Evolutionary conservation across 495 filamentous ascomycete species (phyloP), one percentile per base, ranked within the genome.

Genomic region (Neurospora sublineolata): DNA sequence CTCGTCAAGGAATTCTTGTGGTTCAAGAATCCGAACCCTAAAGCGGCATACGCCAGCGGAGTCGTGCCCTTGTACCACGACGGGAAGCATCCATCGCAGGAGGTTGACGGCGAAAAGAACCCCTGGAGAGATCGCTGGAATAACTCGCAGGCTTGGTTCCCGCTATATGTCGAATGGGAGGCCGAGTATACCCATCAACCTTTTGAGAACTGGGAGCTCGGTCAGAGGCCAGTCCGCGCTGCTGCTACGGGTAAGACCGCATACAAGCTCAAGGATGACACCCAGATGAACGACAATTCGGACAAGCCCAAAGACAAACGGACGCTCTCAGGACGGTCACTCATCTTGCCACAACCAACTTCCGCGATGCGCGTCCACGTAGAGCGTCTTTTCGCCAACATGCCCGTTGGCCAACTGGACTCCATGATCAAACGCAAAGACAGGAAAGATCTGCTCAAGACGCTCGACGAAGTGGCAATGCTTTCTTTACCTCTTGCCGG

Each of bases 401-500:
- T 42, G 41, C 41, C 41, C 18, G 6, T 42, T 42, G 18, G 16
- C 5, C 16, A 42, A n/a, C 41, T 42, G 5, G 7, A 42, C 41
- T 42, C 41, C 18, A 42, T 42, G 4, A 7, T 42, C 41, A 42
- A 42, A 42, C 12, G 71, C 0, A 67, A 73, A 2, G 41, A 76
- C 18, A 36, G 33, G 1, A 40, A 9, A 2, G 18, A 42, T 5
- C 14, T 42, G 0, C 41, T 42, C 41, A 42, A 42, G n/a, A 42
- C 8, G 41, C 41, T 42, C 18, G 41, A 42, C 18, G 41, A 42
- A 9, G 72, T 86, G 8, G 38, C 72, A 0, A 84, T 80, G 68
- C 72, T 88, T 0, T 84, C 82, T 0, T 33, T 77, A 0, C 82
- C 84, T 1, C 73, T 89, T 0, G 40, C 74, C 1, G 87, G 86